These are phyloP conservation scores for Aechmea fasciata DNA, from an alignment of 176 grass and related monocot species.

Conservation along the genomic window DNA sequence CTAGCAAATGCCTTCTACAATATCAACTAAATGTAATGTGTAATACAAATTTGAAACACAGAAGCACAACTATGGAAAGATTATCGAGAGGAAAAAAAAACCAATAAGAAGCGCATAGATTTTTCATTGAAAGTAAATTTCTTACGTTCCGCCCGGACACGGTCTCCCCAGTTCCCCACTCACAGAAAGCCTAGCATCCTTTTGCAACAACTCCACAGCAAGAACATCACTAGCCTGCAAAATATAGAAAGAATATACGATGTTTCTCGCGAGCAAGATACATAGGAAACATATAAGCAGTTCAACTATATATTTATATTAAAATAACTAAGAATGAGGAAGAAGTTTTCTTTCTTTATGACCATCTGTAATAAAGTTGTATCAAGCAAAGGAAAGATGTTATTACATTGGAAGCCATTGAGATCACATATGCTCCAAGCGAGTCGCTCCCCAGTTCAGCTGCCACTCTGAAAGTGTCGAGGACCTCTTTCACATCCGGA, in stretches of 20 bases:
- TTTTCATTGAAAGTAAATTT: background rate
- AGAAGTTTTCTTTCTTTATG: background rate
- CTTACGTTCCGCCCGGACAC: slow-evolving; percentile 97
- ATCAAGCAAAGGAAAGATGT: slow-evolving; percentile 1
- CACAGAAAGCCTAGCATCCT: slow-evolving; percentile 74
- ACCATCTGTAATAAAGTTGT: too few relatives aligned
- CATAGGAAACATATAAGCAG: too few relatives aligned
- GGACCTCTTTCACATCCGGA: slow-evolving; percentile 78
- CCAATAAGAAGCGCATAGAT: background rate
- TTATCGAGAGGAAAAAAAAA: background rate
- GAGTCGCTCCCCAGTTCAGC: slow-evolving; percentile 76
- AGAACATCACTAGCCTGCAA: slow-evolving; percentile 90
- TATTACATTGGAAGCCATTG: slow-evolving; percentile 94
- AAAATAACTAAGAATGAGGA: background rate
- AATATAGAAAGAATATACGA: background rate
- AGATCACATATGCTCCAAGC: slow-evolving; percentile 93
- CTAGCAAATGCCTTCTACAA: too few relatives aligned
- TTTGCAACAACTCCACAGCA: slow-evolving; percentile 83
- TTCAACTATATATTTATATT: too few relatives aligned
- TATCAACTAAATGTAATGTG: too few relatives aligned
- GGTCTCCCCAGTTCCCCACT: slow-evolving; percentile 68
- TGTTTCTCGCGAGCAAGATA: background rate
- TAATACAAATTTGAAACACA: too few relatives aligned
- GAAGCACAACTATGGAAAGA: too few relatives aligned
- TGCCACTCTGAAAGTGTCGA: slow-evolving; percentile 75